Percentiles rank a stretch among this genome's conserved stretches.
phyloP scores from a whole-genome alignment of 352 stramenopile species.

The Pythium oligandrum region DNA sequence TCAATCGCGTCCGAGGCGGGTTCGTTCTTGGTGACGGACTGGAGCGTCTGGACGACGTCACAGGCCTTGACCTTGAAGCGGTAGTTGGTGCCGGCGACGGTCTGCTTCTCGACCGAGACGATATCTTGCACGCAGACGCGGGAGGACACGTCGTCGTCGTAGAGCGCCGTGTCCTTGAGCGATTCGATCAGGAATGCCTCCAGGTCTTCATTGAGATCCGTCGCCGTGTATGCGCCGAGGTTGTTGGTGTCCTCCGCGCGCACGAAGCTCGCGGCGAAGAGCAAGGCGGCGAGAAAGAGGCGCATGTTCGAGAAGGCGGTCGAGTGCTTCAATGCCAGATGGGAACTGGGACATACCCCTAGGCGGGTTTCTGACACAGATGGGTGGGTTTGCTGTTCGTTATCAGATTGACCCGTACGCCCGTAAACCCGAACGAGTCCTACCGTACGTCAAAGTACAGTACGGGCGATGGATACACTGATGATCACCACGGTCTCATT shows the following conservation, averaged over 20 bases:
- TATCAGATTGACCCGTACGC: no score
- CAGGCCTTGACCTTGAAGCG: constrained; percentile 22
- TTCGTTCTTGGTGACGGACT: constrained; percentile 1
- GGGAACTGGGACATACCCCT: no score
- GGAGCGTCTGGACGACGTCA: constrained; percentile 10
- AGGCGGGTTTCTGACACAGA: no score
- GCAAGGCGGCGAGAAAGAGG: no score
- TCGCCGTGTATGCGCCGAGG: not conserved
- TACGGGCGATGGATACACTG: no score
- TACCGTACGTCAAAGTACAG: no score
- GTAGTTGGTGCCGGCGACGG: constrained; percentile 26
- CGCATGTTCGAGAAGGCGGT: no score
- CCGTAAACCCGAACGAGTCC: no score
- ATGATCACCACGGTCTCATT: no score
- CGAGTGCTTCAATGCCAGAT: no score
- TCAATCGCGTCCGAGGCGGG: not conserved
- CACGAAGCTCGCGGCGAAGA: no score
- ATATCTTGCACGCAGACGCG: constrained; percentile 17
- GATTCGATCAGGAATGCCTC: constrained; percentile 2
- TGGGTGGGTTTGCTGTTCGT: no score
- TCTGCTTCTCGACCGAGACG: constrained; percentile 14
- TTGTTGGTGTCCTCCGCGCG: not conserved
- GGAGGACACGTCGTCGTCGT: constrained; percentile 4
- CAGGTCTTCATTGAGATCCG: constrained; percentile 5
- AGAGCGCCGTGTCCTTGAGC: constrained; percentile 7